Evolutionary conservation across 2,329 filamentous ascomycete genomes (phyloP), one percentile per base, ranked within the genome.

Genomic region (Fusarium robinianum): DNA sequence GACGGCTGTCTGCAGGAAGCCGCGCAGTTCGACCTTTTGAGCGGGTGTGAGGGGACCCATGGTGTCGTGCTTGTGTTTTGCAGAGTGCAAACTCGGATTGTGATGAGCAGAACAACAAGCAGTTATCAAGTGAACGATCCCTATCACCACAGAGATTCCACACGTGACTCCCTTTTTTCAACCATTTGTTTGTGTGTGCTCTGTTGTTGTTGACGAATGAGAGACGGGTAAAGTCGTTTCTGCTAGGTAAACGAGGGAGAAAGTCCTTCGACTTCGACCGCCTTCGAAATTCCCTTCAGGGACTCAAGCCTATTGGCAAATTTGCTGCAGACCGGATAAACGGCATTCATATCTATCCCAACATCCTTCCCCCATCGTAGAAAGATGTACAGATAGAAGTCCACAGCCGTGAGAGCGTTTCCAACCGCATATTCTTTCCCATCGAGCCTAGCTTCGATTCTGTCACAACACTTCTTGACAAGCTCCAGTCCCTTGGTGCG

Each of bases 301-400:
- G 7, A 29, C 33, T 57, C 57, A 2, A 45, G 15, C 3, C 21
- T 21, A 0, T n/a, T 14, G 0, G 46, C 33, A 7, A 49, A 46
- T 0, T 8, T 23, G 8, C 22, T 24, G 0, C 49, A 56, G 2
- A 18, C n/a, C 1, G 42, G 35, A 12, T 50, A 58, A 1, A 41
- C 37, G 2, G 15, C 32, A 12, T 50, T 24, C 36, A 58, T 3
- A 2, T 58, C 41, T 10, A 60, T 35, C 0, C 29, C 33, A 0
- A 30, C 15, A 3, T 45, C 30, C 9, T 37, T 35, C 0, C 35
- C 50, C 57, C 57, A 60, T 1, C 57, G 47, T 2, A 55, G 48
- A 25, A 60, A 60, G 1, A 60, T 22, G 22, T 60, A 60, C 3
- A 58, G 14, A 15, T 59, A 37, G 8, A 60, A 54, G 16, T 60